Conservation (phyloP, 2,329 filamentous ascomycete species). For the Fusarium sp. region DNA sequence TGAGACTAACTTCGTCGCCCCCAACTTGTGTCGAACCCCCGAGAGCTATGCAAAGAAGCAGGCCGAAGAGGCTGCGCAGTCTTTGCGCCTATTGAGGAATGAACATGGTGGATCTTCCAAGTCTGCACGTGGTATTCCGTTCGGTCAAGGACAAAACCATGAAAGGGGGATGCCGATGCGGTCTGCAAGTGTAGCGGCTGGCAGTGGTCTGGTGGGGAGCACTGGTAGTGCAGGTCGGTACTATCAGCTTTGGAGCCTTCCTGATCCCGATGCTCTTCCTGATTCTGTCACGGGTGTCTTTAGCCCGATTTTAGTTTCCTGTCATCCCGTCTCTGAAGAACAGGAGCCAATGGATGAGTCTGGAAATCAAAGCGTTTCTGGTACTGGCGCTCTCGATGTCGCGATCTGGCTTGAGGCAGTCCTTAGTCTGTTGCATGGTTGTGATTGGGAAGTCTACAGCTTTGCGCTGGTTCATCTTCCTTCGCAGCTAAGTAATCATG, state of each 20-base stretch:
- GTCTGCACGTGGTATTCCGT: conserved; percentile 65
- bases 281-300: conserved; percentile 60
- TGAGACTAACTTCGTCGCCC: conserved; percentile 80
- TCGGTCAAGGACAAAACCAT: conserved; percentile 61
- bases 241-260: conserved; percentile 69
- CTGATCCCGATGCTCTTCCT: conserved; percentile 69
- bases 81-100: conserved; percentile 59
- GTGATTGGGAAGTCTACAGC: conserved; percentile 93
- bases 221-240: conserved; percentile 53
- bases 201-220: conserved; percentile 51
- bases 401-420: conserved; percentile 82
- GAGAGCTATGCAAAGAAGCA: conserved; percentile 64
- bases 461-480: conserved; percentile 89
- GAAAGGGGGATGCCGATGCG: conserved; percentile 60
- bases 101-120: conserved; percentile 58
- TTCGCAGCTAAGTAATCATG: conserved; percentile 89
- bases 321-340: conserved; percentile 44
- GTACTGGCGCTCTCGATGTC: conserved; percentile 67
- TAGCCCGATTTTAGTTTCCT: conserved; percentile 66
- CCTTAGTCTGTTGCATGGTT: conserved; percentile 78
- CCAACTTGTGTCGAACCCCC: conserved; percentile 76
- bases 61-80: conserved; percentile 64
- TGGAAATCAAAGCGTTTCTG: conserved; percentile 48
- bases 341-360: conserved; percentile 7
- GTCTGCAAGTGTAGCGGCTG: conserved; percentile 56